Percentiles rank a stretch among this genome's conserved stretches.
These are phyloP conservation scores for Colletotrichum aenigma DNA, from an alignment of 2,329 filamentous ascomycete species.

Conservation along the genomic window DNA sequence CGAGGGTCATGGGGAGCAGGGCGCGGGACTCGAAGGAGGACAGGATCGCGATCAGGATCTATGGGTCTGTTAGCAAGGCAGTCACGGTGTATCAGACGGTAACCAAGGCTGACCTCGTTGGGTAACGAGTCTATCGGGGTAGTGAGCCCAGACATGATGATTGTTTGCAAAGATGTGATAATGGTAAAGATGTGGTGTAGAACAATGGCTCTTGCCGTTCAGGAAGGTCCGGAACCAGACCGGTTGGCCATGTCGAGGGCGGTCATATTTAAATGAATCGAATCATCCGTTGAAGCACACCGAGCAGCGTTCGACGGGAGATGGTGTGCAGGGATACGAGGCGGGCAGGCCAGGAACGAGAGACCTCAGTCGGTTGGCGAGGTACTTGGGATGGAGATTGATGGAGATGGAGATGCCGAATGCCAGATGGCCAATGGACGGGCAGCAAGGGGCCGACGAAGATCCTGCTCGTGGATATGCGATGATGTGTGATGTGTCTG, in stretches of 20 bases:
- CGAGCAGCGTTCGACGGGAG: not conserved
- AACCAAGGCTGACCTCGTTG: constrained; percentile 31
- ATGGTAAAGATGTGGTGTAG: not conserved
- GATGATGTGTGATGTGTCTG: constrained; percentile 1
- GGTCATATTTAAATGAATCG: constrained; percentile 6
- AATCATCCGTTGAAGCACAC: not conserved
- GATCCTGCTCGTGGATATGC: not conserved
- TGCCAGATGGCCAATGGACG: not conserved
- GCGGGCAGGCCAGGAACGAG: not conserved
- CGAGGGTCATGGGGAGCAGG: constrained; percentile 61
- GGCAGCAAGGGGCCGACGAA: not conserved
- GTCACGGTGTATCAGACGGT: not conserved
- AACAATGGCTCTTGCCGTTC: not conserved
- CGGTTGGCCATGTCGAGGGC: not conserved
- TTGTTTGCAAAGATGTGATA: constrained; percentile 6
- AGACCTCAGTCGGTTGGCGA: not conserved
- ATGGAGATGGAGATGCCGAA: constrained; percentile 15
- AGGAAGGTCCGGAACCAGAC: not conserved
- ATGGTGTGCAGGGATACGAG: not conserved
- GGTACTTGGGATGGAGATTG: not conserved
- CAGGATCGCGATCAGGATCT: constrained; percentile 59
- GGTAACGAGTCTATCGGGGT: constrained; percentile 32
- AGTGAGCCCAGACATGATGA: constrained; percentile 5
- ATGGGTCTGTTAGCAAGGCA: not conserved
- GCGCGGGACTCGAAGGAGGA: constrained; percentile 49